These are phyloP conservation scores for Rhinocladiella similis DNA, from an alignment of 2,329 filamentous ascomycete genomes.

Conservation along the genomic window DNA sequence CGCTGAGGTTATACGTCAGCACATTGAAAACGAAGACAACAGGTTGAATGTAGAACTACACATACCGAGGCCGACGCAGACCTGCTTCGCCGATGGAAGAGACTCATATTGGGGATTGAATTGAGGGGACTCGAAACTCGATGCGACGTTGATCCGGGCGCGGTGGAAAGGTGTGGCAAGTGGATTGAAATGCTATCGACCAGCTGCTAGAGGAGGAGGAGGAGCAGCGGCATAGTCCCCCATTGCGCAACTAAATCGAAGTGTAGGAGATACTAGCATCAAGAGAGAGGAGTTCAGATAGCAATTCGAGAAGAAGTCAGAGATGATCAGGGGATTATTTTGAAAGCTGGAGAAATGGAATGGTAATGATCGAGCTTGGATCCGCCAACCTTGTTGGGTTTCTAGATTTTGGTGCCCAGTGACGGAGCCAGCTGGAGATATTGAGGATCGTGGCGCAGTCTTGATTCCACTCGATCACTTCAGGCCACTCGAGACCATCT, in stretches of 20 bases:
- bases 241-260: background rate
- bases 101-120: constrained; percentile 20
- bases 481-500: no score
- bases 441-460: no score
- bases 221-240: background rate
- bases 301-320: no score
- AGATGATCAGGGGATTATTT: no score
- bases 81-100: constrained; percentile 37
- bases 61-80: constrained; percentile 33
- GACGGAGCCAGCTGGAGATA: no score
- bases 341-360: no score
- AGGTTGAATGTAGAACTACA: constrained; percentile 2
- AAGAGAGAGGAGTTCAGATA: no score
- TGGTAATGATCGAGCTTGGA: no score
- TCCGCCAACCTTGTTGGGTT: no score
- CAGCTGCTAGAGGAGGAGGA: background rate
- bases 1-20: constrained; percentile 38
- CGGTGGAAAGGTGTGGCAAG: background rate
- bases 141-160: background rate
- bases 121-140: background rate
- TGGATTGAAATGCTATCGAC: constrained; percentile 2
- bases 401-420: no score
- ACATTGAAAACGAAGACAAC: constrained; percentile 9
- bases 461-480: no score
- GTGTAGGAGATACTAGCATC: no score